phyloP scores from a whole-genome alignment of 2,329 filamentous ascomycete genomes.

The Fusarium sp. region DNA sequence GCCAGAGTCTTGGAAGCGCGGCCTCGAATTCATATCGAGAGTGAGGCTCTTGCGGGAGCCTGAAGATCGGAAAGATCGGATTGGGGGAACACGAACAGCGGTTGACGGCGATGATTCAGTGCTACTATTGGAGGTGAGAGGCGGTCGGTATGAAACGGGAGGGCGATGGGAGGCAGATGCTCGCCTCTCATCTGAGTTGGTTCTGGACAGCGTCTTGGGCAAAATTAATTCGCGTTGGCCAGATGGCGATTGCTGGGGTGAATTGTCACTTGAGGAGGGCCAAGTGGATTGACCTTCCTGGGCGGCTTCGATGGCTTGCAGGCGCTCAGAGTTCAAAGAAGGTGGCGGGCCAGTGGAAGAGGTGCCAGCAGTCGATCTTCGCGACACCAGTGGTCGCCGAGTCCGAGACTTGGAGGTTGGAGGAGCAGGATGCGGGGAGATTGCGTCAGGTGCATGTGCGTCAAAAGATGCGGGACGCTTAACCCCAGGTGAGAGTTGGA shows the following conservation, averaged over 20 bases:
- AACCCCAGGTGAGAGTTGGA: constrained; percentile 35
- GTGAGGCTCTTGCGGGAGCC: constrained; percentile 64
- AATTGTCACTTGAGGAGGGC: constrained; percentile 33
- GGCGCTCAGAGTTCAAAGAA: constrained; percentile 47
- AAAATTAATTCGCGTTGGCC: constrained; percentile 60
- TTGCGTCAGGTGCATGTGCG: constrained; percentile 39
- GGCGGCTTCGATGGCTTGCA: constrained; percentile 45
- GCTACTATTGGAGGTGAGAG: constrained; percentile 43
- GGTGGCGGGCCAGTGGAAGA: constrained; percentile 46
- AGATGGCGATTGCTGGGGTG: constrained; percentile 38
- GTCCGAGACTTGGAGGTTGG: constrained; percentile 46
- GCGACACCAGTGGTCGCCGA: constrained; percentile 53
- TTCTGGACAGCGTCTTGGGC: constrained; percentile 53
- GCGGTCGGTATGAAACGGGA: constrained; percentile 62
- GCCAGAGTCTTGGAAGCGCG: constrained; percentile 56
- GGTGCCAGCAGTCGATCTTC: constrained; percentile 49
- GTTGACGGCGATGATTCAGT: constrained; percentile 47
- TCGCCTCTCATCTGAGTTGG: constrained; percentile 60
- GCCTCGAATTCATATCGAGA: constrained; percentile 62
- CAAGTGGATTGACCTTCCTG: constrained; percentile 31
- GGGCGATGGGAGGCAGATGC: constrained; percentile 52
- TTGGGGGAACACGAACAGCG: constrained; percentile 60
- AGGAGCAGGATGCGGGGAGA: constrained; percentile 40
- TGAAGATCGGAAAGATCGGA: constrained; percentile 66
- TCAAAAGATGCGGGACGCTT: constrained; percentile 42